These are phyloP conservation scores for Ceratocystiopsis minuta DNA, from an alignment of 2,329 filamentous ascomycete genomes.

Conservation along the genomic window DNA sequence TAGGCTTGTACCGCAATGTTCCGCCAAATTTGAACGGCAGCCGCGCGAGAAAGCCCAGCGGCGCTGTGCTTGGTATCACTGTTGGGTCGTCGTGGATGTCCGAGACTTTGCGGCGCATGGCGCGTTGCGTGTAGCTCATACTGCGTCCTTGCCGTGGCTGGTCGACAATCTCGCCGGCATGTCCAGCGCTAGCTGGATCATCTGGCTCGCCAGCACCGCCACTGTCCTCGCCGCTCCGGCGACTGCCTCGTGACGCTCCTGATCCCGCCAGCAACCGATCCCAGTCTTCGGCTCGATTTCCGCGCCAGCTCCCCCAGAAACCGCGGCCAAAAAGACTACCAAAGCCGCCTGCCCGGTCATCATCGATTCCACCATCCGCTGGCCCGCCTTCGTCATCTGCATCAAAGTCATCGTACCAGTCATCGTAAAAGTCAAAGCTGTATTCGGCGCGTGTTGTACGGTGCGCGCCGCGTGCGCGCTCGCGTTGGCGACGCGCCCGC, in stretches of 20 bases:
- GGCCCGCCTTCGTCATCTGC: constrained; percentile 44
- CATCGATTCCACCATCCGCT: constrained; percentile 16
- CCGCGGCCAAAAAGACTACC: constrained; percentile 31
- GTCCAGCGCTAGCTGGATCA: too few species aligned
- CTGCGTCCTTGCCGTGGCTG: constrained; percentile 58
- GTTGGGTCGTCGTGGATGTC: constrained; percentile 49
- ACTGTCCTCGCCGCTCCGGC: constrained; percentile 11
- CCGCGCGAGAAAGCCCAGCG: constrained; percentile 67
- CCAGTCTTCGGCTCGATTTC: constrained; percentile 50
- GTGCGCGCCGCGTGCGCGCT: constrained; percentile 36
- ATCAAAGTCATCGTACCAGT: constrained; percentile 69
- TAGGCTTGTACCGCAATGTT: constrained; percentile 73
- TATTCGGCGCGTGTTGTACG: constrained; percentile 48
- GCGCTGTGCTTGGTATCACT: constrained; percentile 73
- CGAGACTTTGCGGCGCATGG: constrained; percentile 5
- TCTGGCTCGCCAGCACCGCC: constrained; percentile 12
- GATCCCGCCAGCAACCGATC: constrained; percentile 64
- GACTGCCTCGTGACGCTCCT: constrained; percentile 24
- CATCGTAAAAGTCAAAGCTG: constrained; percentile 94
- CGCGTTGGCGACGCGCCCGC: constrained; percentile 47
- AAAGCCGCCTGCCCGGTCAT: constrained; percentile 9
- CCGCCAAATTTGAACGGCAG: constrained; percentile 75
- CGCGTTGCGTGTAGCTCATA: constrained; percentile 75
- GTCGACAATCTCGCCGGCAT: constrained; percentile 26
- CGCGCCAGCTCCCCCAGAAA: constrained; percentile 55